phyloP scores from a whole-genome alignment of 164 flowering plant genomes.

The Litsea cubeba region DNA sequence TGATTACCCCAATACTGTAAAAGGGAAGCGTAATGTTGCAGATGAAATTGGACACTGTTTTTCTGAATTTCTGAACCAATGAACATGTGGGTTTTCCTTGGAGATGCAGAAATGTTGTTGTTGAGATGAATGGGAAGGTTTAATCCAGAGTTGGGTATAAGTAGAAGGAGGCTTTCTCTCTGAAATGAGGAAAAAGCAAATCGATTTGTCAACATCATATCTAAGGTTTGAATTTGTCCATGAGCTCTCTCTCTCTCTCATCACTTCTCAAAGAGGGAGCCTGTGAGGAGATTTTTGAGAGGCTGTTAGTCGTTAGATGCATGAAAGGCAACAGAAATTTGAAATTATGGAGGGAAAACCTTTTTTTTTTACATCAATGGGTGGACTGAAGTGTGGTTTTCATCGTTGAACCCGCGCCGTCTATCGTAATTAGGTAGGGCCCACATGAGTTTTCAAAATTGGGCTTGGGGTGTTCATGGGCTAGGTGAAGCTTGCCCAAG shows the following conservation, averaged over 20 bases:
- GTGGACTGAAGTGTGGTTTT: no score
- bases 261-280: no score
- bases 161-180: neutral
- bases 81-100: neutral
- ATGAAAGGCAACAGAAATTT: no score
- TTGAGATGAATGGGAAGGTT: slow-evolving; percentile 1
- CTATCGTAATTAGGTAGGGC: no score
- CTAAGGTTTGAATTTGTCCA: neutral
- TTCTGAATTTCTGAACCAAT: neutral
- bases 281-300: no score
- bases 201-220: neutral
- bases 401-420: no score
- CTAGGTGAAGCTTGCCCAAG: no score
- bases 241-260: neutral
- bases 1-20: slow-evolving; percentile 1
- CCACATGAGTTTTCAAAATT: no score
- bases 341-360: no score
- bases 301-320: no score
- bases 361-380: no score
- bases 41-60: neutral
- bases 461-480: no score
- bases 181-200: neutral
- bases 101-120: neutral
- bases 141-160: neutral
- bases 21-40: slow-evolving; percentile 10